A percentile compares a stretch with the other conserved stretches of the same genome.
These are phyloP conservation scores for Cryptomeria japonica DNA, from an alignment of 75 land plant genomes.

Conservation along the genomic window DNA sequence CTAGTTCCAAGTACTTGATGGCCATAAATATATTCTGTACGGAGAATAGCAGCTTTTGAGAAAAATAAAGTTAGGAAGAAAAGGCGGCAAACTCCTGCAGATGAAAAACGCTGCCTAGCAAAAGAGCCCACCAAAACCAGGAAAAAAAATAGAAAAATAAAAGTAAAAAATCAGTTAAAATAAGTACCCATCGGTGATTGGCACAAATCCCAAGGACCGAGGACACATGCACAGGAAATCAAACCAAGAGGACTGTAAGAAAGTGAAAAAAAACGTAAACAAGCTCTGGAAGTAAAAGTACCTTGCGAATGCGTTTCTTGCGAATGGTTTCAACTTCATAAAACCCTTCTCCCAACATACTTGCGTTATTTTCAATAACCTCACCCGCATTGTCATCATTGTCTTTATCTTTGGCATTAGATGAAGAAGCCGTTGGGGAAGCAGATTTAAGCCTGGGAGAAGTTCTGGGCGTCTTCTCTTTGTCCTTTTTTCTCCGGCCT, in stretches of 20 bases:
- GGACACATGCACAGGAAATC: too few species aligned
- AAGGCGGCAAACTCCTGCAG: not conserved
- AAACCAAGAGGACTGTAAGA: too few species aligned
- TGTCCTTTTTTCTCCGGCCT: not conserved
- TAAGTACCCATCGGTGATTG: too few species aligned
- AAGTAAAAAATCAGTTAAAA: too few species aligned
- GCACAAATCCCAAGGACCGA: too few species aligned
- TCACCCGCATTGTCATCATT: not conserved
- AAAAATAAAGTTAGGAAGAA: not conserved
- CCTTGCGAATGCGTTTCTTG: slow-evolving; percentile 62
- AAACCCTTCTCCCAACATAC: slow-evolving; percentile 42
- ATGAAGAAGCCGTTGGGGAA: not conserved
- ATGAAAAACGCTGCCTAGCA: too few species aligned
- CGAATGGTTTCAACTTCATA: slow-evolving; percentile 69
- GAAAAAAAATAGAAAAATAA: too few species aligned
- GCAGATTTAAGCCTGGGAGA: not conserved
- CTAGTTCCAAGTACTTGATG: too few species aligned
- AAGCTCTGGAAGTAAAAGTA: not conserved
- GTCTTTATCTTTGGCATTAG: not conserved
- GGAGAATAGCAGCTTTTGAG: not conserved
- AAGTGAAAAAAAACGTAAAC: too few species aligned
- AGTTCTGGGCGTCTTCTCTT: not conserved
- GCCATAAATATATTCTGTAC: too few species aligned
- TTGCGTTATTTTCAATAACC: not conserved
- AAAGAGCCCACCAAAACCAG: not conserved